Conservation (phyloP, 306 rosid genomes). For the Echinosophora koreensis region DNA sequence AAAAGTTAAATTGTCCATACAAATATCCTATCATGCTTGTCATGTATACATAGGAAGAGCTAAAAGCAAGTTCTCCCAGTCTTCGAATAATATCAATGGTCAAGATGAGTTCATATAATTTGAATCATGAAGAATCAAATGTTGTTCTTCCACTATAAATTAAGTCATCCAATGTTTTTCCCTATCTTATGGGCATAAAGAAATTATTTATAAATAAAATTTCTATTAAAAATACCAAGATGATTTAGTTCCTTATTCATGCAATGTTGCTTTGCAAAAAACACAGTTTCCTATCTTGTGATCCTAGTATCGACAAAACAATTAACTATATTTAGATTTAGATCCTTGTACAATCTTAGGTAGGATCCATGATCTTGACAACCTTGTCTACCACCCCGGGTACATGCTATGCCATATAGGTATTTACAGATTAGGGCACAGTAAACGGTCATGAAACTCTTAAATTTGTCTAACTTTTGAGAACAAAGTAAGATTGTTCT, state of each 20-base stretch:
- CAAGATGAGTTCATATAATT: not conserved
- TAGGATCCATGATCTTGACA: not conserved
- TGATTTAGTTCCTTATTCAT: conserved; percentile 13
- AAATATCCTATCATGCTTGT: conserved; percentile 34
- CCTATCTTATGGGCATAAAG: not conserved
- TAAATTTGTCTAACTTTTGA: conserved; percentile 1
- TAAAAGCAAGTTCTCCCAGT: not conserved
- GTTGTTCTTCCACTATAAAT: conserved; percentile 28
- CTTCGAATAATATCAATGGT: not conserved
- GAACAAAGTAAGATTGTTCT: conserved; percentile 11
- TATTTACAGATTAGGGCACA: conserved; percentile 14
- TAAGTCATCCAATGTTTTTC: conserved; percentile 8
- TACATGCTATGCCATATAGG: not conserved
- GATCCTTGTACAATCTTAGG: conserved; percentile 11
- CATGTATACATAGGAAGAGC: conserved; percentile 2
- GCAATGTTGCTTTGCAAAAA: conserved; percentile 5
- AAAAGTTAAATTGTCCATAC: not conserved
- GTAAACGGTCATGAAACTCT: not conserved
- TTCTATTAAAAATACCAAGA: conserved; percentile 6
- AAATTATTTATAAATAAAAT: conserved; percentile 17
- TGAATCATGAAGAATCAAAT: conserved; percentile 9
- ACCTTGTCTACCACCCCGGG: conserved; percentile 4
- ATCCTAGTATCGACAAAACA: conserved; percentile 3
- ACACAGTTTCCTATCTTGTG: not conserved
- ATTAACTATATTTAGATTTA: not conserved